Percentiles rank a stretch among this genome's conserved stretches.
These are phyloP conservation scores for Mortierella sp. DNA, from an alignment of 371 early-diverging fungal genomes.

Conservation along the genomic window DNA sequence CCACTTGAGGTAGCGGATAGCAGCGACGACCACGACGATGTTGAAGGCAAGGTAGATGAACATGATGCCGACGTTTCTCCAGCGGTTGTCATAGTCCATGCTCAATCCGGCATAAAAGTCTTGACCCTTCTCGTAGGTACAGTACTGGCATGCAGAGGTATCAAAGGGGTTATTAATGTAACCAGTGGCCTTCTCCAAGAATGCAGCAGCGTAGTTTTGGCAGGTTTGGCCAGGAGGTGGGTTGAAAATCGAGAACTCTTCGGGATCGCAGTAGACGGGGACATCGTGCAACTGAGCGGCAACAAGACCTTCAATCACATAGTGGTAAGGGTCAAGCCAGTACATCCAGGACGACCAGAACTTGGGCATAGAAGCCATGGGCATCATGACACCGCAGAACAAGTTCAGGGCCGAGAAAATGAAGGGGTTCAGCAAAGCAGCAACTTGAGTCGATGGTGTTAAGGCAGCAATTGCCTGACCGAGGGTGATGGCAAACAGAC, in stretches of 20 bases:
- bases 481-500: constrained; percentile 77
- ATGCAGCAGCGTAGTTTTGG: constrained; percentile 69
- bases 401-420: constrained; percentile 78
- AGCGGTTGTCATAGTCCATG: constrained; percentile 76
- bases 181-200: constrained; percentile 67
- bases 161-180: constrained; percentile 66
- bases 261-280: constrained; percentile 64
- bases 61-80: constrained; percentile 81
- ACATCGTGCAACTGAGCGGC: constrained; percentile 77
- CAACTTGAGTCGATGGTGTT: constrained; percentile 69
- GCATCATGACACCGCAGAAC: constrained; percentile 83
- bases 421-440: constrained; percentile 81
- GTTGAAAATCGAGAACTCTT: constrained; percentile 65
- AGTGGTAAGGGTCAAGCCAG: constrained; percentile 83
- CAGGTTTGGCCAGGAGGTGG: constrained; percentile 78
- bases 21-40: constrained; percentile 62
- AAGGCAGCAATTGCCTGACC: constrained; percentile 82
- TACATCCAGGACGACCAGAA: constrained; percentile 89
- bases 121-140: constrained; percentile 71
- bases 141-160: constrained; percentile 74
- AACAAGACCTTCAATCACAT: constrained; percentile 83
- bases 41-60: constrained; percentile 73
- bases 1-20: constrained; percentile 58
- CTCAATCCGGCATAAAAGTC: constrained; percentile 69
- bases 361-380: constrained; percentile 73